Base-by-base conservation (phyloP, 768 basidiomycete species). In the Podaxis pistillaris region DNA sequence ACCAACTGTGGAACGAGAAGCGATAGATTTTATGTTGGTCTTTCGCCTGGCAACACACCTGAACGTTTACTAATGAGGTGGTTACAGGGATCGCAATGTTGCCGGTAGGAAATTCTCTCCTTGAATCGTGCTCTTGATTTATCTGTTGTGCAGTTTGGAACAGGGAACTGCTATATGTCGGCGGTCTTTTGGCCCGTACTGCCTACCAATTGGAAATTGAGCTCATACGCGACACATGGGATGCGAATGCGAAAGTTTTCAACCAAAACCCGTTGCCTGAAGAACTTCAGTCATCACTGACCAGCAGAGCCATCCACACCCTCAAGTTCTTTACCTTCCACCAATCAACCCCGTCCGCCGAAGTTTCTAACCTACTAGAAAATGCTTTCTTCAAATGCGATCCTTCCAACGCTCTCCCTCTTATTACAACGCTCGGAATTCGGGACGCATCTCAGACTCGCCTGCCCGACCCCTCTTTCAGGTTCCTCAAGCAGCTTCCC, bases 1-100 rank as follows among this genome's bases (percentile, higher is more conserved):
- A 61, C 93, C 94, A 9, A 98, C 96, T 0, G 96, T 98, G 7
- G 96, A 98, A 73, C 85, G 96, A 64, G 96, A 98, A 75, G 91
- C 90, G 0, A 90, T 96, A 65, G 94, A 93, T 74, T 78, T 96
- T 33, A 89, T 94, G 89, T 92, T 69, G 74, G 87, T 72, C 41
- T 9, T n/a, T 15, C 53, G 24, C 24, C 26, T 33, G 15, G 15
- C 17, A 57, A 19, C 26, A 56, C 22, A 50, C 30, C 47, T 13
- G 26, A 36, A 40, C 26, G 58, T 28, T 12, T 50, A 41, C 55
- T 9, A 62, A 58, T 3, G 41, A 30, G 47, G 61, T 46, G 22
- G 7, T 61, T 15, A 26, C 55, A 93, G 91, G 69, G 94, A 96
- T 72, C 86, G 88, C 51, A 88, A 91, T 71, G 93, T 93, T 26